These are phyloP conservation scores for Metschnikowia picachoensis DNA, from an alignment of 805 yeast genomes.

Conservation along the genomic window DNA sequence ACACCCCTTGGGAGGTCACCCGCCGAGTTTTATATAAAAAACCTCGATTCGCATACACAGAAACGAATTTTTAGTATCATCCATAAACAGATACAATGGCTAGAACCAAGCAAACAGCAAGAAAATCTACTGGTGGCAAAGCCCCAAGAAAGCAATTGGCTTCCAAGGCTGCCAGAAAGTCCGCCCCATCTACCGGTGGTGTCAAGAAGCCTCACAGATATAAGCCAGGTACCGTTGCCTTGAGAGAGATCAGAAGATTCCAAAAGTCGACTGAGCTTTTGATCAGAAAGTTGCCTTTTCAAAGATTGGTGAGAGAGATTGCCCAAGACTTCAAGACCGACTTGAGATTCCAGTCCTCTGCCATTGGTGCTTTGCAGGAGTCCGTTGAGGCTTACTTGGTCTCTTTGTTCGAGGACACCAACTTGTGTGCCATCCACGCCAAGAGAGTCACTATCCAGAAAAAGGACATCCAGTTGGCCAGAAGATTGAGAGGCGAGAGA, in stretches of 20 bases:
- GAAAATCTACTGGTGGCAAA: slow-evolving; percentile 48
- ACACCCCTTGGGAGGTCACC: background rate
- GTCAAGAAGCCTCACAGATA: slow-evolving; percentile 48
- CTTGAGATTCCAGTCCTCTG: slow-evolving; percentile 45
- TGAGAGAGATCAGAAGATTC: slow-evolving; percentile 48
- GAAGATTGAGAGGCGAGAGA: slow-evolving; percentile 49
- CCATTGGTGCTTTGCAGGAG: slow-evolving; percentile 47
- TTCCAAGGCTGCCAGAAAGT: slow-evolving; percentile 47
- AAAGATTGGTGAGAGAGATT: slow-evolving; percentile 46
- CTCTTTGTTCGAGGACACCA: slow-evolving; percentile 44
- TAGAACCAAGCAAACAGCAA: slow-evolving; percentile 46
- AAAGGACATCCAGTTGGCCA: slow-evolving; percentile 47
- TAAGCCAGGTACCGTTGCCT: slow-evolving; percentile 49
- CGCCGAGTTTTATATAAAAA: slow-evolving; percentile 9
- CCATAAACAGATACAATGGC: slow-evolving; percentile 27
- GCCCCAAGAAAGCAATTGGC: slow-evolving; percentile 49
- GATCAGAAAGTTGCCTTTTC: slow-evolving; percentile 47
- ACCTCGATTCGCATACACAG: background rate
- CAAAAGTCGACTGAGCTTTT: slow-evolving; percentile 44
- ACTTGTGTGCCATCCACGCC: slow-evolving; percentile 48
- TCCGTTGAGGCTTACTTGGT: slow-evolving; percentile 47
- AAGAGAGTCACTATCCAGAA: slow-evolving; percentile 47
- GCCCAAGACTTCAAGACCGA: slow-evolving; percentile 47
- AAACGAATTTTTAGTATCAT: background rate
- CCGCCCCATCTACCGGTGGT: slow-evolving; percentile 46